phyloP scores from a whole-genome alignment of 331 rosid genomes.

The Pyracantha coccinea region DNA sequence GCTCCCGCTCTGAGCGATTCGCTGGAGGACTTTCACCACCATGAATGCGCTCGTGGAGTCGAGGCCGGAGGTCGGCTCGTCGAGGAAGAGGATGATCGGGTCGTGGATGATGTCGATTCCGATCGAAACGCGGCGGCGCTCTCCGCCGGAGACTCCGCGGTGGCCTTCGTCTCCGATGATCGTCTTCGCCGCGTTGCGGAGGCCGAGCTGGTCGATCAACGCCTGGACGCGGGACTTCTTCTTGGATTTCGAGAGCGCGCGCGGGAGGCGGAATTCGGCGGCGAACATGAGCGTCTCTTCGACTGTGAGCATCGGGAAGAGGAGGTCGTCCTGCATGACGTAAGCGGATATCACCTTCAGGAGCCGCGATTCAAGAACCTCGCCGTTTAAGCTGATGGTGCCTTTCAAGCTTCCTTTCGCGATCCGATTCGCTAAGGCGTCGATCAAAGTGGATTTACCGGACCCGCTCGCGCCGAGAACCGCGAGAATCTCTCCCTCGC shows the following conservation, averaged over 20 bases:
- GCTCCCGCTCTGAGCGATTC: slow-evolving; percentile 96
- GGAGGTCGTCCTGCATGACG: slow-evolving; percentile 92
- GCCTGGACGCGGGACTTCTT: slow-evolving; percentile 74
- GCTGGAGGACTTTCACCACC: slow-evolving; percentile 88
- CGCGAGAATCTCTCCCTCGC: slow-evolving; percentile 85
- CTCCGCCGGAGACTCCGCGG: slow-evolving; percentile 96
- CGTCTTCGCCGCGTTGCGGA: slow-evolving; percentile 67
- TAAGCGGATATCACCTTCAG: slow-evolving; percentile 84
- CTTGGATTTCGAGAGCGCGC: slow-evolving; percentile 65
- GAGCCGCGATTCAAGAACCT: slow-evolving; percentile 58
- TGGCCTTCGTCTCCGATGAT: slow-evolving; percentile 93
- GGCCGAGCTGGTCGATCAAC: slow-evolving; percentile 79
- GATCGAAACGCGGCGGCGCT: slow-evolving; percentile 83
- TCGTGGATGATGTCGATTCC: slow-evolving; percentile 92
- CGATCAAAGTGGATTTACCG: slow-evolving; percentile 84
- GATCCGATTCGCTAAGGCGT: slow-evolving; percentile 77
- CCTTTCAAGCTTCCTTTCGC: slow-evolving; percentile 90
- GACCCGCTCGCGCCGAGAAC: slow-evolving; percentile 96
- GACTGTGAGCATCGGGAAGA: slow-evolving; percentile 92
- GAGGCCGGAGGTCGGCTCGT: slow-evolving; percentile 90
- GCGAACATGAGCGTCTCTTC: slow-evolving; percentile 91
- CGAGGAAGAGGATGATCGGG: slow-evolving; percentile 79
- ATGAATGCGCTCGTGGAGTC: slow-evolving; percentile 93
- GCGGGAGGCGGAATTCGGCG: slow-evolving; percentile 81
- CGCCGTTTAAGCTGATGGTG: slow-evolving; percentile 66